Percentiles rank a stretch among this genome's conserved stretches.
phyloP scores from a whole-genome alignment of 345 rosid species.

The Eucalyptus regnans region DNA sequence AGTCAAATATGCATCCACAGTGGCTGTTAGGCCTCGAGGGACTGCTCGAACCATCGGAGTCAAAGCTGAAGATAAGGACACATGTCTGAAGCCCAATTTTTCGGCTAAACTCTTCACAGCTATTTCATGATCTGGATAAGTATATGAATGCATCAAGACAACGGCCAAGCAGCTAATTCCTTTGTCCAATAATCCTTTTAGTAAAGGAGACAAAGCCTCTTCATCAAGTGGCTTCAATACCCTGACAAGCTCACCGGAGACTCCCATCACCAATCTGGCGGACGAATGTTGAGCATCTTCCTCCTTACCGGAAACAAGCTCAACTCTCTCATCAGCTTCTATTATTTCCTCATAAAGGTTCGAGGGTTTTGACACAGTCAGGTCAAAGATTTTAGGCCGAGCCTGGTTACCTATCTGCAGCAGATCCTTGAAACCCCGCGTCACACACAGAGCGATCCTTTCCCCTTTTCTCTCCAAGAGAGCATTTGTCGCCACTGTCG shows the following conservation, averaged over 20 bases:
- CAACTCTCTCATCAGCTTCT: slow-evolving; percentile 90
- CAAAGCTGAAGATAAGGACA: slow-evolving; percentile 84
- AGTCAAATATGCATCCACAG: slow-evolving; percentile 92
- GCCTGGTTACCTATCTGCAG: slow-evolving; percentile 97
- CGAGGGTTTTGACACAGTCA: slow-evolving; percentile 65
- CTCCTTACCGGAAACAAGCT: slow-evolving; percentile 46
- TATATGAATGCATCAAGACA: slow-evolving; percentile 86
- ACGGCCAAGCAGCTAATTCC: slow-evolving; percentile 92
- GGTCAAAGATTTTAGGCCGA: slow-evolving; percentile 79
- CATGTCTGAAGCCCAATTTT: slow-evolving; percentile 80
- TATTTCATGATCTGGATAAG: slow-evolving; percentile 79
- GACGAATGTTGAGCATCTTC: slow-evolving; percentile 1
- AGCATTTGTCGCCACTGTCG: slow-evolving; percentile 93
- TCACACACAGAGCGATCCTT: slow-evolving; percentile 83
- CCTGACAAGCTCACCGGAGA: slow-evolving; percentile 83
- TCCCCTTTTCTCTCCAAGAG: slow-evolving; percentile 93
- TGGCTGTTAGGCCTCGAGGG: slow-evolving; percentile 94
- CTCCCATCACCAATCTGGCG: slow-evolving; percentile 34
- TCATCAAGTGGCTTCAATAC: slow-evolving; percentile 61
- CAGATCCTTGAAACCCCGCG: slow-evolving; percentile 77
- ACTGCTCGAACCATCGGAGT: slow-evolving; percentile 97
- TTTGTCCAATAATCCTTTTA: slow-evolving; percentile 52
- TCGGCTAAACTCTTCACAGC: slow-evolving; percentile 70
- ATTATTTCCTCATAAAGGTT: slow-evolving; percentile 83
- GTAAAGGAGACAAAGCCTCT: slow-evolving; percentile 40